These are phyloP conservation scores for Acer saccharum DNA, from an alignment of 345 rosid species.

Conservation along the genomic window DNA sequence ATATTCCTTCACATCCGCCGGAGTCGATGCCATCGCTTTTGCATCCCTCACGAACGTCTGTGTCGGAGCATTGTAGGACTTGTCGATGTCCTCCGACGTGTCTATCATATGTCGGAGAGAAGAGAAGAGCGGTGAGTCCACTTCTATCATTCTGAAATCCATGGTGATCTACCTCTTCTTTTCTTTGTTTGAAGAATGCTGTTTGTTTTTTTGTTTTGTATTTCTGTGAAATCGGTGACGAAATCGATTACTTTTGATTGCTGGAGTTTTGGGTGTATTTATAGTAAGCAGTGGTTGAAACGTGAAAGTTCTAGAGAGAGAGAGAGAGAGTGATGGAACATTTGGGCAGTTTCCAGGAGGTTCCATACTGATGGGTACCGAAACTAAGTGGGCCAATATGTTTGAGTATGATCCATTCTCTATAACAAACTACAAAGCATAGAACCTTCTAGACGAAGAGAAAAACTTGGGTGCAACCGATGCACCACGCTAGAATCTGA, in stretches of 20 bases:
- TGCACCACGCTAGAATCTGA: too few relatives aligned
- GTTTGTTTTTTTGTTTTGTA: too few relatives aligned
- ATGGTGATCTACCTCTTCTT: constrained; percentile 9
- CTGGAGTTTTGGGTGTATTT: background rate
- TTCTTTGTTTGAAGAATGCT: background rate
- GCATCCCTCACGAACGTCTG: constrained; percentile 65
- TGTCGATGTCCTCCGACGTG: constrained; percentile 33
- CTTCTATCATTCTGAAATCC: constrained; percentile 52
- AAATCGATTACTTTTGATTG: background rate
- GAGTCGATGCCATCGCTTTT: constrained; percentile 23
- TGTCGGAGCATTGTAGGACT: constrained; percentile 44
- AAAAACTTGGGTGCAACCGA: too few relatives aligned
- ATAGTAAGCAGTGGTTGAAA: background rate
- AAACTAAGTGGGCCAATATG: too few relatives aligned
- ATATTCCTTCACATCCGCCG: constrained; percentile 23
- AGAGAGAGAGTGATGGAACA: background rate
- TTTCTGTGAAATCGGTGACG: background rate
- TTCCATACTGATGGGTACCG: background rate
- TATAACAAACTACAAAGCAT: too few relatives aligned
- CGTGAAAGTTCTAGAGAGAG: constrained; percentile 24
- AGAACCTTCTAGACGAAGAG: too few relatives aligned
- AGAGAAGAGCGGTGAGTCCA: constrained; percentile 43
- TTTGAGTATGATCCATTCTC: too few relatives aligned
- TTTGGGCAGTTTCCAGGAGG: background rate
- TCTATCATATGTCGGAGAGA: constrained; percentile 64